These are phyloP conservation scores for Suhomyces kunorum DNA, from an alignment of 1,139 yeast genomes.

Conservation along the genomic window DNA sequence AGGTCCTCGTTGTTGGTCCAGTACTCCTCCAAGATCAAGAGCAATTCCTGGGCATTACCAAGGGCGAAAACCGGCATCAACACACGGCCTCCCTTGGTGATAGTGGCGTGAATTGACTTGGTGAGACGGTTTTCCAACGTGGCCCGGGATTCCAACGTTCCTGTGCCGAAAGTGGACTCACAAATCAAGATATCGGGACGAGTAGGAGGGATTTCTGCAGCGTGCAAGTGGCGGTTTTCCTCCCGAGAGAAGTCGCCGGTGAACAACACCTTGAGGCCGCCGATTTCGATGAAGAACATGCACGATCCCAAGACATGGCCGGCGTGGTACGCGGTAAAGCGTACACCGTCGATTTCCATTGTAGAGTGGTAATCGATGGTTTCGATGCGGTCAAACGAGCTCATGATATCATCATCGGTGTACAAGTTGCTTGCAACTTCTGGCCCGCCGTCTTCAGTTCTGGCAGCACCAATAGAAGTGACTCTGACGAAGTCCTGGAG, in stretches of 20 bases:
- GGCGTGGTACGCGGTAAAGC: conserved; percentile 97
- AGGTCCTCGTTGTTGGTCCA: conserved; percentile 86
- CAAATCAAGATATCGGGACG: conserved; percentile 89
- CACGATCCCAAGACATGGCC: conserved; percentile 99
- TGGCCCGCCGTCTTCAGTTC: conserved; percentile 26
- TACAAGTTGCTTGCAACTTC: conserved; percentile 57
- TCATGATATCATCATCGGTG: conserved; percentile 86
- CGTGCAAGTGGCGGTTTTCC: conserved; percentile 90
- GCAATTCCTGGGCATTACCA: conserved; percentile 93
- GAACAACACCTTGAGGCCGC: conserved; percentile 83
- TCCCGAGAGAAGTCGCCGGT: conserved; percentile 98
- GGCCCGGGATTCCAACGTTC: conserved; percentile 87
- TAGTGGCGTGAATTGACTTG: conserved; percentile 77
- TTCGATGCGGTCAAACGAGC: conserved; percentile 86
- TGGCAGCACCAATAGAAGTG: conserved; percentile 59
- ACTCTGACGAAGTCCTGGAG: conserved; percentile 92
- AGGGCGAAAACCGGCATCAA: conserved; percentile 92
- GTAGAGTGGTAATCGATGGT: conserved; percentile 96
- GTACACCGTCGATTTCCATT: conserved; percentile 86
- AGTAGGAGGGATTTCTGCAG: conserved; percentile 91
- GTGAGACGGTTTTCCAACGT: conserved; percentile 85
- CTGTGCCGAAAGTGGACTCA: conserved; percentile 97
- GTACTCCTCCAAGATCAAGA: conserved; percentile 88
- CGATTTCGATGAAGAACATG: conserved; percentile 93
- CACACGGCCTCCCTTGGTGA: conserved; percentile 88